These are phyloP conservation scores for Rhynchosporium agropyri DNA, from an alignment of 2,329 filamentous ascomycete species.

Conservation along the genomic window DNA sequence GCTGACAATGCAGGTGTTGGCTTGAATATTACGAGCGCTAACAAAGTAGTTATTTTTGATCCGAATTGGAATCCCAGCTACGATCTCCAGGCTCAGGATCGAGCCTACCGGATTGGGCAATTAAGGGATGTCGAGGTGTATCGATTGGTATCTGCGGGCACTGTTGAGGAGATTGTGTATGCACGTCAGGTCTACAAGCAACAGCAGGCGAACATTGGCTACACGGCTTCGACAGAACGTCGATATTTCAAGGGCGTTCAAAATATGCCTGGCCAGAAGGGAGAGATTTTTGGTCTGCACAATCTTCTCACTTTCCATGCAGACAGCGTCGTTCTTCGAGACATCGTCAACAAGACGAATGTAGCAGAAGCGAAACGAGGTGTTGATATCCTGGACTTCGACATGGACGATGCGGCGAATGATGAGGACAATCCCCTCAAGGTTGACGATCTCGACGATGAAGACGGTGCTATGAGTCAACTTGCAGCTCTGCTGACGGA, in stretches of 20 bases:
- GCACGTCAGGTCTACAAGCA: conserved; percentile 98
- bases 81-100: conserved; percentile 93
- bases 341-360: conserved; percentile 98
- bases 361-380: conserved; percentile 90
- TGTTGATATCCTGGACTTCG: conserved; percentile 76
- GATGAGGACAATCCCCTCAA: conserved; percentile 51
- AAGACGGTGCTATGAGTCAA: conserved; percentile 69
- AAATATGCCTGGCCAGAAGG: conserved; percentile 77
- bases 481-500: conserved; percentile 63
- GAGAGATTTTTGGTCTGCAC: conserved; percentile 87
- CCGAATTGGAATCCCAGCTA: conserved; percentile 97
- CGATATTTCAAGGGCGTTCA: conserved; percentile 96
- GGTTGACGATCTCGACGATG: conserved; percentile 50
- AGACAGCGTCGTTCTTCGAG: conserved; percentile 79
- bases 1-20: conserved; percentile 62
- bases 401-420: conserved; percentile 63
- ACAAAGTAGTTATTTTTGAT: conserved; percentile 96
- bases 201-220: conserved; percentile 96
- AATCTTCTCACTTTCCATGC: conserved; percentile 86
- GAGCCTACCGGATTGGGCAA: conserved; percentile 95
- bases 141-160: conserved; percentile 84
- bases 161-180: conserved; percentile 96
- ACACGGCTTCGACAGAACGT: conserved; percentile 87
- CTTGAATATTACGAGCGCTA: conserved; percentile 94
- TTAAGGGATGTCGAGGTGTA: conserved; percentile 93